Evolutionary conservation across 2,329 filamentous ascomycete genomes (phyloP), one percentile per base, ranked within the genome.

Genomic region (Nemania sp.): DNA sequence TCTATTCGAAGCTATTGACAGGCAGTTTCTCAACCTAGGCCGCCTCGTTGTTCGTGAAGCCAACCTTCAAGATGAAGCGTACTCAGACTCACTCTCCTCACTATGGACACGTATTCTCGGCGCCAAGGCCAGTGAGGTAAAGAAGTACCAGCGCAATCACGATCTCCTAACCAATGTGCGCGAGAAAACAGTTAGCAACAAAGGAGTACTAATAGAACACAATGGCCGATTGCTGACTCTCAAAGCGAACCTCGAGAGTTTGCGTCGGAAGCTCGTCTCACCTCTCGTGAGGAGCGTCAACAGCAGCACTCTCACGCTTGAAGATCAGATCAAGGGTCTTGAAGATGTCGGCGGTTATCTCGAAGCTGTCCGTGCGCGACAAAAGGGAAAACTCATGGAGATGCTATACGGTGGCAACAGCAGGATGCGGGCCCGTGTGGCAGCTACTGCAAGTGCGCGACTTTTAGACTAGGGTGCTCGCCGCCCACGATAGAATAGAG

Each of bases 111-210:
- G 91, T 54, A 89, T 97, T 24, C 88, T 98, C 0, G 94, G 94
- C 1, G 85, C 91, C 45, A 91, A 92, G 75, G 89, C 92, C 7
- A 86, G 85, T 52, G 87, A 91, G 72, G 85, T 97, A n/a, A 88
- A 89, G 77, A 98, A 98, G 79, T 98, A 94, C 80, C 93, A 97
- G 79, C 93, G 92, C 81, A 98, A 98, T 83, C 91, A 91, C 70
- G 86, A 89, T 57, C 85, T 98, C 0, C 88, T 98, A 26, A 88
- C 86, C 57, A 91, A 91, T 72, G 91, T 98, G 64, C 90, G 94
- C 70, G 88, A 91, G 66, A 92, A 92, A 75, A 97, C 94, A 1
- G 89, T 97, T 26, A 88, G 89, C 69, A 97, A 98, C 82, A 98
- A 98, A 81, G 89, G 90, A 70, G 87, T 97, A 41, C 86, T 98